Base-by-base conservation (phyloP, 2,329 filamentous ascomycete species). In the Trichoderma sp. region DNA sequence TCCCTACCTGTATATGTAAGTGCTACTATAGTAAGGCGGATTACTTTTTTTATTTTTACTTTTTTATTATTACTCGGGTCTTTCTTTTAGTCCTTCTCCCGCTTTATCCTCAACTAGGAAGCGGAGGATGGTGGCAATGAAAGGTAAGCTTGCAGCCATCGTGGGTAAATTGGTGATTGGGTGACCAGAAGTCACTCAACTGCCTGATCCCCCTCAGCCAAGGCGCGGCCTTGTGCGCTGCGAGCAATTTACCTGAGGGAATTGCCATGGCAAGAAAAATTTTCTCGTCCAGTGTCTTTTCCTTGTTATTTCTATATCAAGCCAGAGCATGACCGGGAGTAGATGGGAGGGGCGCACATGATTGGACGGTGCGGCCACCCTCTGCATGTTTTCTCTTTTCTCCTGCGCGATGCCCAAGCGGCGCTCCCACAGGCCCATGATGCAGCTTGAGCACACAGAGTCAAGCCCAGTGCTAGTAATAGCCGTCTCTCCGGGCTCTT, bases 301-400 rank as follows among this genome's bases (percentile, higher is more conserved):
- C 24, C 9, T 41, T 27, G 21, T 29, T 41, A 21, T 11, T 18
- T 35, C 24, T 59, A 38, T 21, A 38, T n/a, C 21, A 69, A 59
- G 45, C 66, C 21, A 8, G 21, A 27, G 38, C 29, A 69, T 27
- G 27, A n/a, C 31, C 56, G 11, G 24, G 38, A 18, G 35, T 1
- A 63, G 56, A 35, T 8, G 56, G 38, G 3, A 6, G 68, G 27
- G 56, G 18, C 21, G 29, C 21, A n/a, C 14, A 45, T 56, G 59
- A 63, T 72, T 64, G 59, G 69, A 72, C 14, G 5, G 1, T 5
- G 18, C 16, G 1, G 27, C 24, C 59, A n/a, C 27, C 12, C 29
- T n/a, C 29, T 33, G 29, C 63, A 38, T 53, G 69, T 72, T 64
- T 35, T 56, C 59, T 72, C 69, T 72, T 72, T 24, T 27, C 69